Conservation (phyloP, 805 yeast species). For the Barnettozyma siamensis region DNA sequence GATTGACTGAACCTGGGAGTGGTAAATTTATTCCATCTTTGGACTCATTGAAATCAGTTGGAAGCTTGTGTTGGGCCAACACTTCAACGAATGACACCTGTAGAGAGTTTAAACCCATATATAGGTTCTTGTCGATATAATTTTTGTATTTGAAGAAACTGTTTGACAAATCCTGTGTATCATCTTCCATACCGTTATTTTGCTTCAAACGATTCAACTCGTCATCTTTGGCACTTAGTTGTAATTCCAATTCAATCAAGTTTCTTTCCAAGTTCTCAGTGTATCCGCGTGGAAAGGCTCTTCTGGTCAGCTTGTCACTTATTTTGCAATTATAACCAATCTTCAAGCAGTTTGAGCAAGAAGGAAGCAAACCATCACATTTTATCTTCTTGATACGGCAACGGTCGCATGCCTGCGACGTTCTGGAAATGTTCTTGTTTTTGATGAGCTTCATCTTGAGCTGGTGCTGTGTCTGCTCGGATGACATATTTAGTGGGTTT, state of each 20-base stretch:
- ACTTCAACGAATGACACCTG: conserved; percentile 18
- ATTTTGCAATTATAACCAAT: conserved; percentile 66
- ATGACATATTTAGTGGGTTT: too few relatives aligned
- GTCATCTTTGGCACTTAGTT: conserved; percentile 22
- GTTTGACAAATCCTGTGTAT: conserved; percentile 9
- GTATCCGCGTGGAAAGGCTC: conserved; percentile 78
- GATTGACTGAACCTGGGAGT: conserved; percentile 20
- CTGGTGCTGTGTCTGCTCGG: neutral
- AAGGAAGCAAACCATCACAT: conserved; percentile 66
- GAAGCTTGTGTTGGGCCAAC: conserved; percentile 10
- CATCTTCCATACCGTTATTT: neutral
- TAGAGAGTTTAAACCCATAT: conserved; percentile 23
- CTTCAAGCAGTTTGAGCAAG: conserved; percentile 59
- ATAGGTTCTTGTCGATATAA: conserved; percentile 17
- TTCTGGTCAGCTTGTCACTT: conserved; percentile 65
- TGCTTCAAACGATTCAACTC: conserved; percentile 38
- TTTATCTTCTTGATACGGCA: conserved; percentile 72
- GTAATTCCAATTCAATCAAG: conserved; percentile 47
- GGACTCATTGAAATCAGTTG: conserved; percentile 25
- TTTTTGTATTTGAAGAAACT: conserved; percentile 24
- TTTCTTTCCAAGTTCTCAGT: conserved; percentile 68
- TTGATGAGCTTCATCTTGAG: conserved; percentile 16
- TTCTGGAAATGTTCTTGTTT: conserved; percentile 34
- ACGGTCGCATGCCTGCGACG: conserved; percentile 78
- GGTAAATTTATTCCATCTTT: conserved; percentile 19